Base-by-base conservation (phyloP, 371 early-diverging fungal genomes). In the Choanephora cucurbitarum region DNA sequence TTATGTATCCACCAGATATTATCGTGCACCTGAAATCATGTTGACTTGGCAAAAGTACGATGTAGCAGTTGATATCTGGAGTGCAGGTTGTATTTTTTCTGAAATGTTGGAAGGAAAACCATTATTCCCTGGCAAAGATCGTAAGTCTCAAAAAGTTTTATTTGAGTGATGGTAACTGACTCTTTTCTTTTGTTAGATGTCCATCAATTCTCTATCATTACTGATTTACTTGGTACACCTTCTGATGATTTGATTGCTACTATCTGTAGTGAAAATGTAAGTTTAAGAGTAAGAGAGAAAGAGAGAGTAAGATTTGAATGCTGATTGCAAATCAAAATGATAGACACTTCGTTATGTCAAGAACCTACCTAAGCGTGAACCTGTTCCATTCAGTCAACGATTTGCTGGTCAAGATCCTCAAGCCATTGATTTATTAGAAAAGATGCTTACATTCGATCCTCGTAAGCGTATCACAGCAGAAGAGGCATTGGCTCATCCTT, bases 1-100 rank as follows among this genome's bases (percentile, higher is more conserved):
- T 23, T 96, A 96, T 69, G 98, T 97, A 4, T 90, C 97, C 4
- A 99, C 99, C 0, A 84, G 99, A 49, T 99, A 98, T 83, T 89
- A 88, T 47, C 86, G 93, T 19, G 90, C 91, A 14, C 91, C 91
- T 28, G 91, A 91, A 67, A 87, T 90, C 23, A 70, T 91, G 34
- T 71, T 76, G 23, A 84, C 83, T 42, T 77, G 85, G 70, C 73
- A 75, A 43, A 88, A 92, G 59, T 86, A 89, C 63, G 80, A 80
- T 28, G 84, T 84, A 48, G 82, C 84, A 15, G 91, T 91, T 9
- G 92, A 91, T 66, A 82, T 90, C 78, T 91, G 92, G 92, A 86
- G 90, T 33, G 75, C 89, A 28, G 92, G 92, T 44, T 90, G 90
- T 70, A 86, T 91, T 49, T 80, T 91, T 76, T 96, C 95, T 19